A percentile compares a stretch with the other conserved stretches of the same genome.
phyloP scores from a whole-genome alignment of 2,329 filamentous ascomycete genomes.

The Mycosphaerella sp. region DNA sequence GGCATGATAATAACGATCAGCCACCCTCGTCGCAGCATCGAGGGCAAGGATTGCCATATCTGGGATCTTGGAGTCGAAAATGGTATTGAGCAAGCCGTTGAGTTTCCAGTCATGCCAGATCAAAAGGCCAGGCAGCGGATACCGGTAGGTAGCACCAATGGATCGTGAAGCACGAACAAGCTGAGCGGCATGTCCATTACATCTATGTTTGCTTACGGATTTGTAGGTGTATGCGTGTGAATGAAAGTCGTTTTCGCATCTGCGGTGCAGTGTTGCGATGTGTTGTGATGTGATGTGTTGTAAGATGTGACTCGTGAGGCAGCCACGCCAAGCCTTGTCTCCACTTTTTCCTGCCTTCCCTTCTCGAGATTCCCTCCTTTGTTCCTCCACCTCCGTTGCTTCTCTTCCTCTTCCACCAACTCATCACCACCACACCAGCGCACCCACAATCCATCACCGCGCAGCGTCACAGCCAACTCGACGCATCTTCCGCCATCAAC shows the following conservation, averaged over 20 bases:
- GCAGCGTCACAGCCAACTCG: constrained; percentile 8
- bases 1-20: no score
- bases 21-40: no score
- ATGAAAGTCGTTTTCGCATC: neutral
- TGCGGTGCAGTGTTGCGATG: neutral
- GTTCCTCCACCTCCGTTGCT: neutral
- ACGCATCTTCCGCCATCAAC: constrained; percentile 7
- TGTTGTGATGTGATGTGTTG: neutral
- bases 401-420: constrained; percentile 3
- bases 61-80: no score
- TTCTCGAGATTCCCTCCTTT: neutral
- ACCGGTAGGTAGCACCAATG: no score
- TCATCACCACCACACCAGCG: constrained; percentile 4
- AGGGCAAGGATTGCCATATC: no score
- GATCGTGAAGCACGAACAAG: no score
- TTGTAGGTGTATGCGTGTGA: no score
- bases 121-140: no score
- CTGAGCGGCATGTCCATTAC: no score
- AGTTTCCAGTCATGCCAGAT: no score
- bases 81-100: no score
- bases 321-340: neutral
- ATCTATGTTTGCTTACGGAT: no score
- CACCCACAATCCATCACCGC: constrained; percentile 10
- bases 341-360: neutral
- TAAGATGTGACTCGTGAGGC: neutral